A percentile compares a stretch with the other conserved stretches of the same genome.
These are phyloP conservation scores for Rhizopus microsporus DNA, from an alignment of 371 early-diverging fungal species.

Conservation along the genomic window DNA sequence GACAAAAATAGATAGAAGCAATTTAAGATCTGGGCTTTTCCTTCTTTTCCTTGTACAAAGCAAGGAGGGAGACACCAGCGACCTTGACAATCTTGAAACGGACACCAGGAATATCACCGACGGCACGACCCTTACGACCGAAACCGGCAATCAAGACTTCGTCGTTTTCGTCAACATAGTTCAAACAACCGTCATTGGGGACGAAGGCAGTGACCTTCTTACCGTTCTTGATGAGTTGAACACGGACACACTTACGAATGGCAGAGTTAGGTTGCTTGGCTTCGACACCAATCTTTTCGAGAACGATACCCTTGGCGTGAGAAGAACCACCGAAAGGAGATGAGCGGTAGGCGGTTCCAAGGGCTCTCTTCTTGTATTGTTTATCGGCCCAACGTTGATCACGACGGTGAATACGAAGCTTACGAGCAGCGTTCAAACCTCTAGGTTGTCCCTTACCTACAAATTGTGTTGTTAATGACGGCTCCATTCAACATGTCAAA, in stretches of 20 bases:
- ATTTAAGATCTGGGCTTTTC: slow-evolving; percentile 97
- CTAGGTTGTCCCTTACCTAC: slow-evolving; percentile 92
- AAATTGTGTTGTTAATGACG: no score
- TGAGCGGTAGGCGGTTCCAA: slow-evolving; percentile 97
- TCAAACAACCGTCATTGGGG: slow-evolving; percentile 99
- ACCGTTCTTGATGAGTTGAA: slow-evolving; percentile 99
- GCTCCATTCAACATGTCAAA: neutral
- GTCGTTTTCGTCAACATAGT: slow-evolving; percentile 98
- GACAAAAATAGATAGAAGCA: neutral
- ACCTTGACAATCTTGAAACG: slow-evolving; percentile 99
- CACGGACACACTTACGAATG: slow-evolving; percentile 99
- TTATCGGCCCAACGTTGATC: slow-evolving; percentile 99
- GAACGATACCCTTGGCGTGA: slow-evolving; percentile 99
- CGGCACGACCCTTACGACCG: slow-evolving; percentile 85
- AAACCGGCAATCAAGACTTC: slow-evolving; percentile 96
- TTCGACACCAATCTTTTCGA: slow-evolving; percentile 99
- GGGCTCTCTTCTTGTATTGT: slow-evolving; percentile 97
- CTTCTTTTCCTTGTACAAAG: slow-evolving; percentile 99
- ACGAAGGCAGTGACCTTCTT: slow-evolving; percentile 99
- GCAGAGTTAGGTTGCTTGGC: slow-evolving; percentile 99
- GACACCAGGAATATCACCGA: slow-evolving; percentile 99
- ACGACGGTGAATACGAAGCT: slow-evolving; percentile 96
- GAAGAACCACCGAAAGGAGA: slow-evolving; percentile 99
- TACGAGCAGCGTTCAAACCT: slow-evolving; percentile 99
- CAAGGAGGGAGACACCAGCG: slow-evolving; percentile 98